phyloP scores from a whole-genome alignment of 1,284 basidiomycete genomes.

The Chalciporus piperatoides region DNA sequence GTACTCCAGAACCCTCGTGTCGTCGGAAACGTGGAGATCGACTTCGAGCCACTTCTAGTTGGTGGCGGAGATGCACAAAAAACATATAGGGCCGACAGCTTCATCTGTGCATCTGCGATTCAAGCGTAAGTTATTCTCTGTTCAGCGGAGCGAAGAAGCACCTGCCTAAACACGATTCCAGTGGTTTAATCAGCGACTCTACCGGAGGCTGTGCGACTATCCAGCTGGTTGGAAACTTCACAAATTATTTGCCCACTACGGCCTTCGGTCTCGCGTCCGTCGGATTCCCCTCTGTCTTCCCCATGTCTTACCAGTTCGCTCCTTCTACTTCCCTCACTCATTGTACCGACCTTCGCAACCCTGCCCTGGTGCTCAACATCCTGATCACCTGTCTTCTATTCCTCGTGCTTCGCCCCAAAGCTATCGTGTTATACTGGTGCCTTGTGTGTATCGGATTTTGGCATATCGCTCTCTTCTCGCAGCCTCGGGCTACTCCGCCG shows the following conservation, averaged over 20 bases:
- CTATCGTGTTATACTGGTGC: constrained; percentile 72
- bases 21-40: constrained; percentile 64
- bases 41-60: constrained; percentile 74
- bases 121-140: constrained; percentile 57
- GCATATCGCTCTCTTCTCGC: constrained; percentile 80
- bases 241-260: constrained; percentile 58
- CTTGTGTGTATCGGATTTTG: constrained; percentile 84
- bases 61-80: constrained; percentile 70
- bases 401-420: constrained; percentile 68
- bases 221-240: constrained; percentile 67
- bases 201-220: constrained; percentile 78
- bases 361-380: constrained; percentile 69
- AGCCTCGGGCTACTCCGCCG: constrained; percentile 69
- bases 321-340: constrained; percentile 48
- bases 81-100: constrained; percentile 82
- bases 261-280: constrained; percentile 67
- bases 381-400: constrained; percentile 65
- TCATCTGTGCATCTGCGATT: constrained; percentile 83
- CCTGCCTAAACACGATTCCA: constrained; percentile 29
- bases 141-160: neutral
- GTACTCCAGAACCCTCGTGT: constrained; percentile 75
- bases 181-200: constrained; percentile 62
- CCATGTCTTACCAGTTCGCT: constrained; percentile 51
- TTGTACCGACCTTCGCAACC: constrained; percentile 69
- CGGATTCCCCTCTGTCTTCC: constrained; percentile 74